Evolutionary conservation across 805 yeast genomes (phyloP), one percentile per base, ranked within the genome.

Genomic region (Saccharomycodes ludwigii): DNA sequence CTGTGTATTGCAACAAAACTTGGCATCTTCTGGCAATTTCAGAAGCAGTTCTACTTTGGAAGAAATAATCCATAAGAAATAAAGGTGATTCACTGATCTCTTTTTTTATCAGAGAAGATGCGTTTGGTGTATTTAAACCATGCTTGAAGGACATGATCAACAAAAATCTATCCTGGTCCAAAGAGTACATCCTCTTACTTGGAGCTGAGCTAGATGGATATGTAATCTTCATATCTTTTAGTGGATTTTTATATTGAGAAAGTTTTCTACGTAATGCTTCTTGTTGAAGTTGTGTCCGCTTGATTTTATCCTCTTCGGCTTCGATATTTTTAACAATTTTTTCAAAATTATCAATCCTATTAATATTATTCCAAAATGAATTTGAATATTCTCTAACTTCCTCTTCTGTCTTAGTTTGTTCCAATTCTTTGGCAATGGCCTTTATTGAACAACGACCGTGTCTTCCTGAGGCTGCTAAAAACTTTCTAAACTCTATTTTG

Each of bases 151-250:
- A 58, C 61, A 81, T 86, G 11, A 85, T 71, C 36, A 91, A 59
- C 43, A 91, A 58, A 53, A 81, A 91, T 44, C 95, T 65, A 54
- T 91, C 98, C 51, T 91, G 96, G 39, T 81, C 94, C 30, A 82
- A 93, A 19, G 82, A 72, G 55, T 73, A 91, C 2, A 78, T 68
- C 46, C 76, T 73, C 49, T 73, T 71, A 23, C 68, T 61, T 6
- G 79, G 63, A 2, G 79, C 68, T 3, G 74, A 68, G 3, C 32
- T 25, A 6, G 91, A 84, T 3, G 94, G 94, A 40, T 66, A 69
- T 40, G 73, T 72, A 36, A 88, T 65, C 13, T 56, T 65, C 41
- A 88, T 60, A 43, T 88, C 93, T 51, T 78, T 81, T 40, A 88
- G 59, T 9, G 98, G 98, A 40, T 74, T 75, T 24, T 61, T 59